Conservation (phyloP, 768 basidiomycete genomes). For the Tricholoma sp. region DNA sequence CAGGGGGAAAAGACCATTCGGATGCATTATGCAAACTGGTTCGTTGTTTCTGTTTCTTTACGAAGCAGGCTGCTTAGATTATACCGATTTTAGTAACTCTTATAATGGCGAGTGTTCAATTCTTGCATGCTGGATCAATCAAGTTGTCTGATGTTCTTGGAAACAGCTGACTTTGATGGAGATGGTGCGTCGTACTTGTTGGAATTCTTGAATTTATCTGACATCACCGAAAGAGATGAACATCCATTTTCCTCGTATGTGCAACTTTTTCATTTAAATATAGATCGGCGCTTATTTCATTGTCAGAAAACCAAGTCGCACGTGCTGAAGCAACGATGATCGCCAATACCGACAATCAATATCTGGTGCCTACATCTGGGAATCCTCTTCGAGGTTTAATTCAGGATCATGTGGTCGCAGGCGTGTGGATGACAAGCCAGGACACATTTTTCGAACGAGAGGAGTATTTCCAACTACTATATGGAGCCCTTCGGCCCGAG, state of each 20-base stretch:
- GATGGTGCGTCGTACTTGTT: constrained; percentile 52
- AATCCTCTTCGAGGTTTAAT: constrained; percentile 97
- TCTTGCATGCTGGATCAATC: background rate
- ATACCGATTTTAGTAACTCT: constrained; percentile 64
- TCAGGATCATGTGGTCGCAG: constrained; percentile 98
- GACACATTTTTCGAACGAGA: constrained; percentile 93
- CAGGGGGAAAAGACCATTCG: constrained; percentile 98
- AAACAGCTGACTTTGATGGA: constrained; percentile 84
- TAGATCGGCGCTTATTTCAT: background rate
- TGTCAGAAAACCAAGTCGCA: constrained; percentile 86
- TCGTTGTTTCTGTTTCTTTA: constrained; percentile 19
- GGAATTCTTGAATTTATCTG: constrained; percentile 8
- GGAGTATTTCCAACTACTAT: constrained; percentile 93
- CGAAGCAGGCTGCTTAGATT: background rate
- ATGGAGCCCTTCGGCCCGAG: constrained; percentile 91
- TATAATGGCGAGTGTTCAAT: constrained; percentile 71
- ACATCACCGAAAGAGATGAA: constrained; percentile 78
- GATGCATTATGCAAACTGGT: constrained; percentile 99
- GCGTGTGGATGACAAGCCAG: constrained; percentile 98
- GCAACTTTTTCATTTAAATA: background rate
- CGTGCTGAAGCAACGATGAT: constrained; percentile 92
- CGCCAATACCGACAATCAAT: constrained; percentile 98
- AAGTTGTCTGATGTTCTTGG: background rate
- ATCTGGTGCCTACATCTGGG: constrained; percentile 97
- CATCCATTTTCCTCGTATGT: constrained; percentile 96